A percentile compares a stretch with the other conserved stretches of the same genome.
phyloP scores from a whole-genome alignment of 2,329 filamentous ascomycete species.

The Massarina eburnea region DNA sequence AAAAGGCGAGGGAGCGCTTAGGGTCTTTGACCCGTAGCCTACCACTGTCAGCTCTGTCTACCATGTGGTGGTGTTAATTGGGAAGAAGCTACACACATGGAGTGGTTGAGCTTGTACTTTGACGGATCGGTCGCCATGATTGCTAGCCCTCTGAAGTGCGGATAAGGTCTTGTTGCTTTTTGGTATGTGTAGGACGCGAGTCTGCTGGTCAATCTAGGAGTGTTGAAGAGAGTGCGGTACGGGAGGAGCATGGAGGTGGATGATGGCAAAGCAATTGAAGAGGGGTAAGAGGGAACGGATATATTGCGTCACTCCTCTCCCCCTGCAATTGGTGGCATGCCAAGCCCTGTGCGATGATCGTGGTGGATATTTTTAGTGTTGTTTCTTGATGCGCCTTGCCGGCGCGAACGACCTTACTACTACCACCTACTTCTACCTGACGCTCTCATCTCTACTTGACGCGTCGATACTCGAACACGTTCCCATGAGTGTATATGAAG shows the following conservation, averaged over 20 bases:
- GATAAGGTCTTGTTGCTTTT: slow-evolving; percentile 12
- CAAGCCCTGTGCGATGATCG: no score
- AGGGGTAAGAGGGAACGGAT: neutral
- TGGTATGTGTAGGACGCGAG: slow-evolving; percentile 10
- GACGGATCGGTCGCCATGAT: slow-evolving; percentile 60
- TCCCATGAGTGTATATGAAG: no score
- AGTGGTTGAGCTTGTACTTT: slow-evolving; percentile 67
- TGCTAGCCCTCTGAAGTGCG: slow-evolving; percentile 39
- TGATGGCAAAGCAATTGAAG: neutral
- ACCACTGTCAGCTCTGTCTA: slow-evolving; percentile 7
- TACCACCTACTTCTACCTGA: no score
- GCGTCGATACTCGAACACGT: no score
- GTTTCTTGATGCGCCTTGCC: no score
- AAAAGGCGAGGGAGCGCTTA: slow-evolving; percentile 81
- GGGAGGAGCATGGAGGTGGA: slow-evolving; percentile 27
- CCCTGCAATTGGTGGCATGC: no score
- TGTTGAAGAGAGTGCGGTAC: slow-evolving; percentile 13
- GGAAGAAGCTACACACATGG: slow-evolving; percentile 43
- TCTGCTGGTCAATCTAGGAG: slow-evolving; percentile 8
- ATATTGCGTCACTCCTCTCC: neutral
- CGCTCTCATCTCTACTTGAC: no score
- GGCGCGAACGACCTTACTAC: no score
- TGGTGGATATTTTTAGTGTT: no score
- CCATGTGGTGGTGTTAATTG: neutral
- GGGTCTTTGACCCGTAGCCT: slow-evolving; percentile 96